phyloP scores from a whole-genome alignment of 2,329 filamentous ascomycete species.

The Penicillium sp. region DNA sequence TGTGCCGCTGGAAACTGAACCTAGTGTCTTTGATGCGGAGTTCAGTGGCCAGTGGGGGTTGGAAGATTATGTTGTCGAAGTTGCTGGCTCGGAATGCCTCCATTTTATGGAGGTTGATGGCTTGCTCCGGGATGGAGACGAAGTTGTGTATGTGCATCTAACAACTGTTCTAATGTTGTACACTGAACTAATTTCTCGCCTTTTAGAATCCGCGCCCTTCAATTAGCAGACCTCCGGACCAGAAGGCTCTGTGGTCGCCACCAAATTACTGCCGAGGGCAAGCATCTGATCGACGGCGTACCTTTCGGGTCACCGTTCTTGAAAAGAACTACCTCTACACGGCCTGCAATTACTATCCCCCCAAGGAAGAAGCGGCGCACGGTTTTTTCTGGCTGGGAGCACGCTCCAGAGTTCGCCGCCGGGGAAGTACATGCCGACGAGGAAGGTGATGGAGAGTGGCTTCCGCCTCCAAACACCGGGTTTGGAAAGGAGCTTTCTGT shows the following conservation, averaged over 20 bases:
- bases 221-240: slow-evolving; percentile 69
- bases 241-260: slow-evolving; percentile 72
- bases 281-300: slow-evolving; percentile 79
- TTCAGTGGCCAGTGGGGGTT: slow-evolving; percentile 67
- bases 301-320: slow-evolving; percentile 75
- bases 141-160: slow-evolving; percentile 64
- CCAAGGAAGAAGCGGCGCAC: slow-evolving; percentile 66
- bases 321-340: slow-evolving; percentile 52
- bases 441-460: slow-evolving; percentile 33
- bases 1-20: slow-evolving; percentile 72
- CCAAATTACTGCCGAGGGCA: slow-evolving; percentile 76
- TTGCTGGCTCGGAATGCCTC: slow-evolving; percentile 80
- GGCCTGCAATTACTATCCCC: slow-evolving; percentile 69
- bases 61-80: slow-evolving; percentile 84
- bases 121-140: slow-evolving; percentile 77
- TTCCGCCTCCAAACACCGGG: slow-evolving; percentile 24
- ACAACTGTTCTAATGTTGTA: neutral
- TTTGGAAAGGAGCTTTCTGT: slow-evolving; percentile 28
- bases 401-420: slow-evolving; percentile 12
- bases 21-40: slow-evolving; percentile 29
- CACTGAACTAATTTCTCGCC: neutral
- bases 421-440: slow-evolving; percentile 18
- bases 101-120: slow-evolving; percentile 73
- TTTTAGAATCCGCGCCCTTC: slow-evolving; percentile 71
- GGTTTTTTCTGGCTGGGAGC: slow-evolving; percentile 29